Conservation (phyloP, 495 filamentous ascomycete genomes). For the Geopyxis carbonaria region DNA sequence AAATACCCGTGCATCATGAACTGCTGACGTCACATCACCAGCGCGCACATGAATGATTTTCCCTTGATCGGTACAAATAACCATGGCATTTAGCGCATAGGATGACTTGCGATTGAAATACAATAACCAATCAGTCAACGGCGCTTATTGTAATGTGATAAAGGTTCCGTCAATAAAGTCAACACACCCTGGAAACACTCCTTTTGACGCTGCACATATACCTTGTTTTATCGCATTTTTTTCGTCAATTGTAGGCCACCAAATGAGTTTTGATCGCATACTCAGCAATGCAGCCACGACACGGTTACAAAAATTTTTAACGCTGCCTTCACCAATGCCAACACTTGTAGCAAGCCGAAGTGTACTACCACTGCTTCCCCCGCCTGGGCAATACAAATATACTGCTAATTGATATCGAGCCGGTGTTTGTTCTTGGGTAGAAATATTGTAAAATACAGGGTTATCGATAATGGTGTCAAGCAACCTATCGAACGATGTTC, state of each 20-base stretch:
- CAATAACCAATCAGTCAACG: neutral
- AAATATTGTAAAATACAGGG: neutral
- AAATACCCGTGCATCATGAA: constrained; percentile 2
- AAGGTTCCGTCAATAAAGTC: constrained; percentile 4
- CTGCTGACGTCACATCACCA: neutral
- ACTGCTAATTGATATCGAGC: constrained; percentile 4
- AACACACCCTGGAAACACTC: neutral
- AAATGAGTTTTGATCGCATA: neutral
- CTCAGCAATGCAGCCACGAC: neutral
- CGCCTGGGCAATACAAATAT: neutral
- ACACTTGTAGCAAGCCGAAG: neutral
- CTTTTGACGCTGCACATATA: neutral
- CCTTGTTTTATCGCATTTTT: neutral
- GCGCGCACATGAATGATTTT: neutral
- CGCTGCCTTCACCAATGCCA: neutral
- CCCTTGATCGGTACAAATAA: neutral
- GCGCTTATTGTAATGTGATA: neutral
- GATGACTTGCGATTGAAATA: neutral
- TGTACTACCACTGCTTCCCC: neutral
- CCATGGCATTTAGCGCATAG: neutral
- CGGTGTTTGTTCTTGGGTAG: neutral
- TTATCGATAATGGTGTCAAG: neutral
- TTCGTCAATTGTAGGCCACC: neutral
- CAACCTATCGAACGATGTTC: neutral
- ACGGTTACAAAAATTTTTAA: neutral